Percentiles rank a stretch among this genome's conserved stretches.
phyloP scores from a whole-genome alignment of 2,329 filamentous ascomycete genomes.

The Hymenoscyphus albidus region DNA sequence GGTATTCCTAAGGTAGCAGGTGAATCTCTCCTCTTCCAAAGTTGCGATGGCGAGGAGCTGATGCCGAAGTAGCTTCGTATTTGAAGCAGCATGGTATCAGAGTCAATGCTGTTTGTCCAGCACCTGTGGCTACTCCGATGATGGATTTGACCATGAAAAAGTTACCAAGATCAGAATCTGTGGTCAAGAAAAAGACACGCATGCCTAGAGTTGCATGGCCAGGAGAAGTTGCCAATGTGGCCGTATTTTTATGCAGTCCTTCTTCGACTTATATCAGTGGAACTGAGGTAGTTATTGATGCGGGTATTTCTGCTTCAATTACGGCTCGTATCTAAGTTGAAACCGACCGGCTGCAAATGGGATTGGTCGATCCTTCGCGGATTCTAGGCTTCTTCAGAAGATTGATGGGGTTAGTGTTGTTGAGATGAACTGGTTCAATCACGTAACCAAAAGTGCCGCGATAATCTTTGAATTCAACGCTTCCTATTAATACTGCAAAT shows the following conservation, averaged over 20 bases:
- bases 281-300: slow-evolving; percentile 14
- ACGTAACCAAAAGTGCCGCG: no score
- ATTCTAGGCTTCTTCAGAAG: no score
- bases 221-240: slow-evolving; percentile 21
- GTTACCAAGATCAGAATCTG: background rate
- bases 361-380: no score
- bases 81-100: slow-evolving; percentile 7
- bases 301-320: no score
- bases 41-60: background rate
- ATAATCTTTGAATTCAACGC: no score
- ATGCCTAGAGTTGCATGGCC: slow-evolving; percentile 10
- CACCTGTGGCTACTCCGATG: slow-evolving; percentile 16
- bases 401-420: no score
- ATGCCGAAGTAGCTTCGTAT: background rate
- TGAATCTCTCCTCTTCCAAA: slow-evolving; percentile 1
- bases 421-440: no score
- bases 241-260: slow-evolving; percentile 17
- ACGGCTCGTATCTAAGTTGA: no score
- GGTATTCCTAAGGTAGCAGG: slow-evolving; percentile 26
- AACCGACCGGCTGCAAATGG: no score
- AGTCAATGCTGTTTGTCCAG: slow-evolving; percentile 18
- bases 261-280: slow-evolving; percentile 20
- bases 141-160: slow-evolving; percentile 7
- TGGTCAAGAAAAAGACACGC: background rate
- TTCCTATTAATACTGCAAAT: no score